Percentiles rank a stretch among this genome's conserved stretches.
These are phyloP conservation scores for Phytophthora cactorum DNA, from an alignment of 352 stramenopile species.

Conservation along the genomic window DNA sequence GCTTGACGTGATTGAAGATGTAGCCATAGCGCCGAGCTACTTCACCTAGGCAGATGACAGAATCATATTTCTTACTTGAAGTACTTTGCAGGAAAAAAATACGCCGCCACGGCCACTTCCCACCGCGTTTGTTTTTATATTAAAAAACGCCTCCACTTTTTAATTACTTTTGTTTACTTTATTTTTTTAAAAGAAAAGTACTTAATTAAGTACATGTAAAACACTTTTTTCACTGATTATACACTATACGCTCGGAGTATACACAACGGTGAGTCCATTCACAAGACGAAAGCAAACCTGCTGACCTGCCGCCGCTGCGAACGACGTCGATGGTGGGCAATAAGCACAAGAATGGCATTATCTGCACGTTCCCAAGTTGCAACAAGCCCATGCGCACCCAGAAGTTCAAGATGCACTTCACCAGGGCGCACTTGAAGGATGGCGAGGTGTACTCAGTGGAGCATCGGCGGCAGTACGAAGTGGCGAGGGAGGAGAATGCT, in stretches of 20 bases:
- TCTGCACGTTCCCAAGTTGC: constrained; percentile 82
- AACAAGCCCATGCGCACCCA: constrained; percentile 88
- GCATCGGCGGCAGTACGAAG: constrained; percentile 79
- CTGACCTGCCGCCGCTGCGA: not conserved
- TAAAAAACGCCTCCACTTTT: no score
- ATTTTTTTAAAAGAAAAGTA: no score
- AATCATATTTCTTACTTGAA: no score
- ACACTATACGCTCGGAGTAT: not conserved
- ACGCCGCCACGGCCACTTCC: no score
- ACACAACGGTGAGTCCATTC: not conserved
- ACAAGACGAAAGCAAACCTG: not conserved
- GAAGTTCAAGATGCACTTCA: constrained; percentile 90
- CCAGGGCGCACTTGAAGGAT: constrained; percentile 74
- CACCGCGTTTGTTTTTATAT: no score
- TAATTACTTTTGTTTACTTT: no score
- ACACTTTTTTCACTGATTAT: not conserved
- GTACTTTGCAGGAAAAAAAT: no score
- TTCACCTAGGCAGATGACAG: constrained; percentile 38
- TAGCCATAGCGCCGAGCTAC: constrained; percentile 79
- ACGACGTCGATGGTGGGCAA: constrained; percentile 67
- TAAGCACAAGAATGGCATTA: constrained; percentile 91
- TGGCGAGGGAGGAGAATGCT: constrained; percentile 65
- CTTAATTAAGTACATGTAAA: no score
- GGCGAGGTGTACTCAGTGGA: constrained; percentile 82
- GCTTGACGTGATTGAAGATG: constrained; percentile 79